Evolutionary conservation across 2,329 filamentous ascomycete genomes (phyloP), one percentile per base, ranked within the genome.

Genomic region (Zasmidium angulare): DNA sequence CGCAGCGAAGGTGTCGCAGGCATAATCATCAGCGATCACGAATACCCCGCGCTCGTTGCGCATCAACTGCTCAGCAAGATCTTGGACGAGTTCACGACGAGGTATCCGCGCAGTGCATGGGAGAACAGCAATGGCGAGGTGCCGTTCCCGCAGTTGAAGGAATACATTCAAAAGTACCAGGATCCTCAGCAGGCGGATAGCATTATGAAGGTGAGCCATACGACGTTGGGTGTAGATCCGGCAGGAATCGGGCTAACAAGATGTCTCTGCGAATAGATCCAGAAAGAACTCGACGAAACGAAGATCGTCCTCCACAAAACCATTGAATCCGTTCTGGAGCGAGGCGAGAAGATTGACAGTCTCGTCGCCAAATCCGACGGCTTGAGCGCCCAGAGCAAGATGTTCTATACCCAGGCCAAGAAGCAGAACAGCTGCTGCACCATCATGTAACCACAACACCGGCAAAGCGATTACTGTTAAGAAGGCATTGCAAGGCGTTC

Each of bases 241-340:
- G 21, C 14, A 11, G n/a, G n/a, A 40, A 23, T 7, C 14, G 22
- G n/a, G 26, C 93, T 91, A 50, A 66, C 58, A 51, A 17, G 2
- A 11, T n/a, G 7, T 23, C 10, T 2, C 2, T 23, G 14, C n/a
- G 43, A 58, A 11, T 29, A 71, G 83, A 97, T 99, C 70, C 93
- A 98, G 77, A 89, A 91, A 79, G 92, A 99, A 80, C 83, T 99
- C 62, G 93, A 98, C 72, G 93, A 97, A 82, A 98, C 93, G 62
- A 98, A 97, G 84, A 93, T 96, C 72, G 89, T 96, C 60, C 82
- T 99, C 69, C 92, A 98, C 80, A 96, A 98, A 85, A 97, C 95
- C 48, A 97, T 96, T 70, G 89, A 96, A 80, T 90, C 86, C 71
- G 87, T 89, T 50, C 77, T 97, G 71, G 89, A 97, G 81, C 85